These are phyloP conservation scores for Magnolia sinica DNA, from an alignment of 164 flowering plant genomes.

Conservation along the genomic window DNA sequence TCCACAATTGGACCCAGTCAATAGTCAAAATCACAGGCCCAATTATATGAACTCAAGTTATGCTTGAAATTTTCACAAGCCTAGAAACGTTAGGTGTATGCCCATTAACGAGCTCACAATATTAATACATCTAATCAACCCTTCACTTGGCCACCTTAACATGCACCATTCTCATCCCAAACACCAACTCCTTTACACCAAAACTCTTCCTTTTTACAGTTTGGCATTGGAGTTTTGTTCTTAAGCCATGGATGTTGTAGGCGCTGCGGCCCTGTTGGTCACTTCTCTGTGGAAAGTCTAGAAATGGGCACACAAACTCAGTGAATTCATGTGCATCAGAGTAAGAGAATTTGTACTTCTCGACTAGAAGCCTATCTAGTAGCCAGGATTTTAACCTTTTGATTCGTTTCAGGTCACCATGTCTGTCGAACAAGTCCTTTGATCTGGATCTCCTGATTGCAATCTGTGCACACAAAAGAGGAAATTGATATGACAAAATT, in stretches of 20 bases:
- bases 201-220: conserved; percentile 29
- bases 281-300: conserved; percentile 87
- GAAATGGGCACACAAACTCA: conserved; percentile 66
- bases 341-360: conserved; percentile 61
- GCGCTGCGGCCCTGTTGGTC: conserved; percentile 86
- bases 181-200: conserved; percentile 32
- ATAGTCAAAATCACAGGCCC: too few species aligned
- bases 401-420: conserved; percentile 90
- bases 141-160: conserved; percentile 47
- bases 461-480: conserved; percentile 39
- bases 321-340: conserved; percentile 71
- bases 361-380: conserved; percentile 59
- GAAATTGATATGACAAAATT: conserved; percentile 9
- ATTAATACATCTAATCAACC: conserved; percentile 6
- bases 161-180: conserved; percentile 54
- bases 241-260: conserved; percentile 84
- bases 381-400: conserved; percentile 71
- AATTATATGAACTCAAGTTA: too few species aligned
- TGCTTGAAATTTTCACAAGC: too few species aligned
- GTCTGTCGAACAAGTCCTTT: conserved; percentile 81
- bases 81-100: too few species aligned
- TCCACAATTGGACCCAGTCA: too few species aligned
- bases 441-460: conserved; percentile 72
- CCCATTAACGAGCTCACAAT: too few species aligned
- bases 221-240: conserved; percentile 16